A percentile compares a stretch with the other conserved stretches of the same genome.
phyloP scores from a whole-genome alignment of 371 early-diverging fungal species.

The Fennellomyces sp. region DNA sequence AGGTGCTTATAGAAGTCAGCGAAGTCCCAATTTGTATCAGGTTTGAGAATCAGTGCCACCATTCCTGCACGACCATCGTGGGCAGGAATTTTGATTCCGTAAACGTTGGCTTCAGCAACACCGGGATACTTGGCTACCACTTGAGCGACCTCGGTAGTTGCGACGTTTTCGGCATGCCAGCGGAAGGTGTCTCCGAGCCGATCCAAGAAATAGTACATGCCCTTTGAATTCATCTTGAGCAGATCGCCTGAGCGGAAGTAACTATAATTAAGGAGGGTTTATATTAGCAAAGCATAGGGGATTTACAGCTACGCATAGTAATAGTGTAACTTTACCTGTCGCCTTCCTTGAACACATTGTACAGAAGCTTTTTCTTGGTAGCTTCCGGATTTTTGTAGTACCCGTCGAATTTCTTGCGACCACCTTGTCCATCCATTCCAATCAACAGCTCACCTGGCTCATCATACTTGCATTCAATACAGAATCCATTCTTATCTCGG shows the following conservation, averaged over 20 bases:
- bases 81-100: conserved; percentile 52
- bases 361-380: conserved; percentile 52
- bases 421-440: conserved; percentile 18
- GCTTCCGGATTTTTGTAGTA: conserved; percentile 46
- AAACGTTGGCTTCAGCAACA: conserved; percentile 65
- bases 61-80: conserved; percentile 75
- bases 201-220: conserved; percentile 73
- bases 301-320: no score
- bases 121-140: conserved; percentile 57
- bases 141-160: conserved; percentile 67
- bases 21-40: conserved; percentile 37
- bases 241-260: conserved; percentile 74
- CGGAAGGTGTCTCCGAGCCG: conserved; percentile 80
- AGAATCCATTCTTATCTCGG: conserved; percentile 37
- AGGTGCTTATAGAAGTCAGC: conserved; percentile 33
- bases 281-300: no score
- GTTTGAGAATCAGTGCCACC: conserved; percentile 59
- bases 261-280: no score
- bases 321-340: conserved; percentile 23
- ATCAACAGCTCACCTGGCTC: conserved; percentile 58
- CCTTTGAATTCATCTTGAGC: conserved; percentile 52
- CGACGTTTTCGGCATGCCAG: conserved; percentile 74
- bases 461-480: conserved; percentile 28
- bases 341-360: conserved; percentile 25
- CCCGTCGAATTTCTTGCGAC: conserved; percentile 28